These are phyloP conservation scores for Penicillium desertorum DNA, from an alignment of 495 filamentous ascomycete genomes.

Conservation along the genomic window DNA sequence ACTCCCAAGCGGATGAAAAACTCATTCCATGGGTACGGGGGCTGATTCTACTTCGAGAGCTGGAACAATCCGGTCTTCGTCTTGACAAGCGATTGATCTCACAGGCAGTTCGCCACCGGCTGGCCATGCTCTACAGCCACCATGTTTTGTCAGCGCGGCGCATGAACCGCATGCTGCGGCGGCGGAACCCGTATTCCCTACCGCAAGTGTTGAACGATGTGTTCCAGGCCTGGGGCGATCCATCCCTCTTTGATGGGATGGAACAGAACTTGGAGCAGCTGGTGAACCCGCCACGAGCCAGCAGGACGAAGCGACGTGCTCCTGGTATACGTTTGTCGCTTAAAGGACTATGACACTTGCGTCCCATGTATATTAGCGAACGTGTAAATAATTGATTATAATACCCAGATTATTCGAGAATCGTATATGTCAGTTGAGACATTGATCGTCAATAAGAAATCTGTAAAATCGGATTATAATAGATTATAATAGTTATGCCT, in stretches of 20 bases:
- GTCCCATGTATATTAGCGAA: constrained; percentile 10
- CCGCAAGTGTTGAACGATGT: constrained; percentile 35
- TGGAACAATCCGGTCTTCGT: constrained; percentile 47
- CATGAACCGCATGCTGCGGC: constrained; percentile 40
- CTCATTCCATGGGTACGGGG: constrained; percentile 51
- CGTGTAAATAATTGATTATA: constrained; percentile 10
- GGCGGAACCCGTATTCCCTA: constrained; percentile 35
- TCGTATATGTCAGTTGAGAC: constrained; percentile 3
- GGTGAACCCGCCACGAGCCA: constrained; percentile 29
- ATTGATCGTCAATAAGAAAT: not conserved
- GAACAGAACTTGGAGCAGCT: constrained; percentile 20
- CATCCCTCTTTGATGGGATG: constrained; percentile 27
- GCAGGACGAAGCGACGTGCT: constrained; percentile 17
- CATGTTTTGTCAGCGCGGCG: constrained; percentile 28
- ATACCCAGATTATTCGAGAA: constrained; percentile 7
- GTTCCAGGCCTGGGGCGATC: constrained; percentile 37
- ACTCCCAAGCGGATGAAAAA: constrained; percentile 6
- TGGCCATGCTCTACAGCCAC: constrained; percentile 51
- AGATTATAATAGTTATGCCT: not conserved
- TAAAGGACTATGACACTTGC: constrained; percentile 4
- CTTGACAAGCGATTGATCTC: constrained; percentile 39
- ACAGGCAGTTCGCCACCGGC: constrained; percentile 47
- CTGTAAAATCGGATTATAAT: not conserved
- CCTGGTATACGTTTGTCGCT: constrained; percentile 9
- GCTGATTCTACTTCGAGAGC: constrained; percentile 48